A percentile compares a stretch with the other conserved stretches of the same genome.
phyloP scores from a whole-genome alignment of 768 basidiomycete genomes.

The Lyophyllum semitale region DNA sequence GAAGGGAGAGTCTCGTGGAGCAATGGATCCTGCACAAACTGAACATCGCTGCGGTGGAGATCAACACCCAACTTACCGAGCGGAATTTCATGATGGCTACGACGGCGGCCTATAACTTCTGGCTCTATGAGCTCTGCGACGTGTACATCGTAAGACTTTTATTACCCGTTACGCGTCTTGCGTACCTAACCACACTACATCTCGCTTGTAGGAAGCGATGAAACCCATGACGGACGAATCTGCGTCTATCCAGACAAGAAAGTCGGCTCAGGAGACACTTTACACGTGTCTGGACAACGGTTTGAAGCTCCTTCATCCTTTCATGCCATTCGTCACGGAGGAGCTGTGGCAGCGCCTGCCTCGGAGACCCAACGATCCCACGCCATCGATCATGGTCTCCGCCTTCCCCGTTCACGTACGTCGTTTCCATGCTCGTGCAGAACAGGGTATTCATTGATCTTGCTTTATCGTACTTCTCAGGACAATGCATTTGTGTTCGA shows the following conservation, averaged over 20 bases:
- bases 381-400: constrained; percentile 88
- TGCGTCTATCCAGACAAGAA: constrained; percentile 58
- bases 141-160: constrained; percentile 83
- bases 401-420: constrained; percentile 80
- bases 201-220: constrained; percentile 82
- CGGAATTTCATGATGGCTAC: constrained; percentile 96
- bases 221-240: constrained; percentile 93
- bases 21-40: constrained; percentile 95
- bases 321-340: constrained; percentile 99
- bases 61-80: constrained; percentile 73
- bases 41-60: constrained; percentile 74
- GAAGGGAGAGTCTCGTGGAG: constrained; percentile 90
- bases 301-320: constrained; percentile 88
- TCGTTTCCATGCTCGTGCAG: constrained; percentile 12
- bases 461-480: constrained; percentile 35
- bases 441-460: not conserved
- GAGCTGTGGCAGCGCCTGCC: constrained; percentile 98
- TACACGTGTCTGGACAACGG: constrained; percentile 94
- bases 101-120: constrained; percentile 84
- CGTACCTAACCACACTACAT: not conserved
- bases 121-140: constrained; percentile 99
- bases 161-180: not conserved
- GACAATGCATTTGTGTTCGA: constrained; percentile 61
- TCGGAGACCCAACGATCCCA: constrained; percentile 76
- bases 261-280: constrained; percentile 92